These are phyloP conservation scores for Geranium rotundifolium DNA, from an alignment of 345 rosid genomes.

Conservation along the genomic window DNA sequence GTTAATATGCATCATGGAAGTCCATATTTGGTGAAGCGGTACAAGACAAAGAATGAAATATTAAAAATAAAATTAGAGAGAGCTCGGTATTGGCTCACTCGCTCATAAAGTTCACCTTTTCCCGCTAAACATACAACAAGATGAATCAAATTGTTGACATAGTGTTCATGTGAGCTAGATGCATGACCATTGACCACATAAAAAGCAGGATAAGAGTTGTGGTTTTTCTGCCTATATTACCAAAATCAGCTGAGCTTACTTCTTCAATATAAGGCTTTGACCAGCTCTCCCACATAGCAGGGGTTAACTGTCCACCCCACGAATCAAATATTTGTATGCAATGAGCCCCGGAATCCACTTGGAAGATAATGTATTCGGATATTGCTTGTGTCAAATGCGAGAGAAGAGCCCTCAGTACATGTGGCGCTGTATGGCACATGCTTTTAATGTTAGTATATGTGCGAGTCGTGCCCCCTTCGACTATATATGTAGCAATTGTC, in stretches of 20 bases:
- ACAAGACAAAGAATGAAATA: too few relatives aligned
- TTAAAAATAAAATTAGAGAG: too few relatives aligned
- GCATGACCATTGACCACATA: not conserved
- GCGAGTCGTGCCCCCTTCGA: constrained; percentile 85
- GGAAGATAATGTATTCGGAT: constrained; percentile 63
- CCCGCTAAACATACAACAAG: too few relatives aligned
- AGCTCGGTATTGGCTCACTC: too few relatives aligned
- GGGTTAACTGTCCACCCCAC: constrained; percentile 97
- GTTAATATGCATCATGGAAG: too few relatives aligned
- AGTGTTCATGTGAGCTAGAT: not conserved
- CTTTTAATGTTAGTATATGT: constrained; percentile 73
- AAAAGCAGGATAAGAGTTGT: too few relatives aligned
- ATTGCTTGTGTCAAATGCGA: constrained; percentile 71
- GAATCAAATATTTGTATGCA: constrained; percentile 94
- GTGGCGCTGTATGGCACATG: constrained; percentile 81
- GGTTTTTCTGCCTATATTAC: too few relatives aligned
- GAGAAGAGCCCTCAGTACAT: constrained; percentile 61
- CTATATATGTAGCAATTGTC: constrained; percentile 86
- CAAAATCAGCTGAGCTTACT: constrained; percentile 24
- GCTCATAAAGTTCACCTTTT: too few relatives aligned
- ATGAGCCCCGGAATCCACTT: constrained; percentile 85
- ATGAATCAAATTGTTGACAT: too few relatives aligned
- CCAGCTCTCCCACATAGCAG: constrained; percentile 84
- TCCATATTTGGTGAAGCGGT: too few relatives aligned
- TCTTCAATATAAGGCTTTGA: constrained; percentile 75